A percentile compares a stretch with the other conserved stretches of the same genome.
Evolutionary conservation across 2,329 filamentous ascomycete genomes (phyloP).

Genomic region (Cercospora brassicicola): DNA sequence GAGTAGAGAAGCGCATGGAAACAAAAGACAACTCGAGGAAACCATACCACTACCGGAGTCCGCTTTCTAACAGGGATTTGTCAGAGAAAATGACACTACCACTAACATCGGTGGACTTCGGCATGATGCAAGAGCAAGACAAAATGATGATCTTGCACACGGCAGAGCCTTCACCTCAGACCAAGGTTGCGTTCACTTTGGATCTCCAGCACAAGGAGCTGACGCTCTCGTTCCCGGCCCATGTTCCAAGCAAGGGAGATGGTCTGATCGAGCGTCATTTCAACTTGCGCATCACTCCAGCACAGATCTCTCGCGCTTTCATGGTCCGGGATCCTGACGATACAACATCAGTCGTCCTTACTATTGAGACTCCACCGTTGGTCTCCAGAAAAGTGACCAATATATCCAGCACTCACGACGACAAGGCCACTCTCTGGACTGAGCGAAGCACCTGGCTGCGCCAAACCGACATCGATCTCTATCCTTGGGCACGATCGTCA

Average conservation of each 20-base stretch:
- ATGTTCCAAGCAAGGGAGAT: neutral
- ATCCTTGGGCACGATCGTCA: slow-evolving; percentile 8
- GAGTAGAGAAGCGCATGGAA: slow-evolving; percentile 1
- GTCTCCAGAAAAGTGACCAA: slow-evolving; percentile 31
- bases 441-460: slow-evolving; percentile 61
- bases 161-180: slow-evolving; percentile 30
- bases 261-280: slow-evolving; percentile 17
- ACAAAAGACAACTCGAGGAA: slow-evolving; percentile 12
- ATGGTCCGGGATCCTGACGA: slow-evolving; percentile 28
- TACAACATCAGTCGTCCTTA: slow-evolving; percentile 37
- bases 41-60: slow-evolving; percentile 11
- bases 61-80: slow-evolving; percentile 10
- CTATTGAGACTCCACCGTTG: slow-evolving; percentile 41
- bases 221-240: slow-evolving; percentile 46
- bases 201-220: slow-evolving; percentile 49
- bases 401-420: slow-evolving; percentile 43
- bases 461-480: slow-evolving; percentile 62
- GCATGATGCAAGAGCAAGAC: slow-evolving; percentile 55
- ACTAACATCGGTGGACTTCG: slow-evolving; percentile 57
- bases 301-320: slow-evolving; percentile 24
- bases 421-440: slow-evolving; percentile 51
- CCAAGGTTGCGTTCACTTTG: slow-evolving; percentile 41
- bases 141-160: slow-evolving; percentile 63
- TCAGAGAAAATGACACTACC: slow-evolving; percentile 26
- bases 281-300: slow-evolving; percentile 29